Percentiles rank a stretch among this genome's conserved stretches.
Conservation (phyloP, 139 green algal genomes). For the Chlorella sp. region DNA sequence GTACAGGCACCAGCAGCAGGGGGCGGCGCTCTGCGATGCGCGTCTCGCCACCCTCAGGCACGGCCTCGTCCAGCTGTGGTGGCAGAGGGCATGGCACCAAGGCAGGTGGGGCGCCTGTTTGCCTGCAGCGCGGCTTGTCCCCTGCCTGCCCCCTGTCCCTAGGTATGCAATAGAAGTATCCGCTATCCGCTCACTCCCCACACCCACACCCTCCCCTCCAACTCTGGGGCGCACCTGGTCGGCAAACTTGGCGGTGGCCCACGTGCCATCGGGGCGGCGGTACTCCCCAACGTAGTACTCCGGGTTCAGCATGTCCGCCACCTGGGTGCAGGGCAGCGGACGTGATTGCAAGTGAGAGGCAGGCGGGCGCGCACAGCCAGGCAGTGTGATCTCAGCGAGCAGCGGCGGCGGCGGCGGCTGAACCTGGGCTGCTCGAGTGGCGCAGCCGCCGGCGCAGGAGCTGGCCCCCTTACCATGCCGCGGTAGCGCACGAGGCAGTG, state of each 20-base stretch:
- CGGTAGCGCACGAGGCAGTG: constrained; percentile 58
- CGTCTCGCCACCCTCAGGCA: background rate
- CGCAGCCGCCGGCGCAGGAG: background rate
- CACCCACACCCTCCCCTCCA: background rate
- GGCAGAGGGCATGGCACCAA: no score
- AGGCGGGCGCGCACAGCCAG: no score
- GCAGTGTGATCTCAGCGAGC: background rate
- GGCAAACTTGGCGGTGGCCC: constrained; percentile 54
- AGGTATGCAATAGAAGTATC: no score
- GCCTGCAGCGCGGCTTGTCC: no score
- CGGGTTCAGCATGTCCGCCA: constrained; percentile 75
- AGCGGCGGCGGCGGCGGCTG: no score
- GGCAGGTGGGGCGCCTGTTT: no score
- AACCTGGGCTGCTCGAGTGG: background rate
- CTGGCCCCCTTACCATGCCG: background rate
- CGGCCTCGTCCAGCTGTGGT: constrained; percentile 24
- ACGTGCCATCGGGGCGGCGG: constrained; percentile 36
- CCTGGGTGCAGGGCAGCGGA: constrained; percentile 40
- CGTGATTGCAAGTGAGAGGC: no score
- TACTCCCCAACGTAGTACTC: constrained; percentile 73
- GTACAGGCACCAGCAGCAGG: constrained; percentile 46
- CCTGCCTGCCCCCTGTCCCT: no score
- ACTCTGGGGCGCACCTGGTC: constrained; percentile 32
- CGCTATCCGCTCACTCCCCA: no score
- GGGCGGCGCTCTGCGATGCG: constrained; percentile 39